phyloP scores from a whole-genome alignment of 176 grass and related monocot species.

The Carex parvula region DNA sequence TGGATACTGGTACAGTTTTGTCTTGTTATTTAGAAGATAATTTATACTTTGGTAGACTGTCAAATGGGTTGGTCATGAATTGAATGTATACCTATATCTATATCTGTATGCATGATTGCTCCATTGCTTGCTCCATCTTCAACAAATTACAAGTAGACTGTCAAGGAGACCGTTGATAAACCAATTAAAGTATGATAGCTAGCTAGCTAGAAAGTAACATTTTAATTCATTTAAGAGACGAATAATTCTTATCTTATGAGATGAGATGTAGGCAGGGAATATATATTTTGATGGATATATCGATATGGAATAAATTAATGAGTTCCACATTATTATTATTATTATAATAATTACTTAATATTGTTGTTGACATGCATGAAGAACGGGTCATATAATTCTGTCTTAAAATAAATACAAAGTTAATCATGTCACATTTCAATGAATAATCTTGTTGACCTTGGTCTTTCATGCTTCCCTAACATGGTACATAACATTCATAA shows the following conservation, averaged over 20 bases:
- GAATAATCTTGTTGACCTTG: neutral
- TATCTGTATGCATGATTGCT: neutral
- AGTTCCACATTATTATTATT: slow-evolving; percentile 8
- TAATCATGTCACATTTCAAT: slow-evolving; percentile 2
- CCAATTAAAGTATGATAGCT: neutral
- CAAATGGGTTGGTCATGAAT: slow-evolving; percentile 1
- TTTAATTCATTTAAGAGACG: neutral
- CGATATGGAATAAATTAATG: neutral
- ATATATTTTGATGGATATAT: slow-evolving; percentile 7
- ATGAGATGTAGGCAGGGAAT: neutral
- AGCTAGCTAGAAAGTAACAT: neutral
- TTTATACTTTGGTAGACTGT: neutral
- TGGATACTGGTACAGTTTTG: neutral
- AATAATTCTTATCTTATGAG: neutral
- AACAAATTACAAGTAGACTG: neutral
- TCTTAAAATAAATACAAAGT: neutral
- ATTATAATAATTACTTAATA: neutral
- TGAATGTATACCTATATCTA: too few species aligned
- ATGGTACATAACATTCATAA: neutral
- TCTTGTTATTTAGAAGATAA: neutral
- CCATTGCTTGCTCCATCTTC: neutral
- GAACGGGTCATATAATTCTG: neutral
- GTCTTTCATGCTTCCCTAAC: neutral
- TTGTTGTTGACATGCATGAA: neutral
- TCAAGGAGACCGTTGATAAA: slow-evolving; percentile 10